These are phyloP conservation scores for Sugiyamaella novakii DNA, from an alignment of 1,139 yeast species.

Conservation along the genomic window DNA sequence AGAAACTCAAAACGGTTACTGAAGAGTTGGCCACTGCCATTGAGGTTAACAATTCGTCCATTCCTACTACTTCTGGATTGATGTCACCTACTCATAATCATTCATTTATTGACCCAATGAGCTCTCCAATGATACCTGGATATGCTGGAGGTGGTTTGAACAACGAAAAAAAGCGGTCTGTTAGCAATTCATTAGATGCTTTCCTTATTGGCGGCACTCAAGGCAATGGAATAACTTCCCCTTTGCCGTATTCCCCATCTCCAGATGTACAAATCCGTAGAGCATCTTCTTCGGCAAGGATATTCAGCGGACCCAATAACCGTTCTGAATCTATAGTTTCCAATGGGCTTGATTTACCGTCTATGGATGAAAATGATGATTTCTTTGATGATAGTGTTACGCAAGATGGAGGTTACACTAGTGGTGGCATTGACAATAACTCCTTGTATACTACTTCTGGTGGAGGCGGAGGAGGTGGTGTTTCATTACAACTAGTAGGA, in stretches of 20 bases:
- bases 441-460: slow-evolving; percentile 35
- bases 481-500: slow-evolving; percentile 64
- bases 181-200: slow-evolving; percentile 17
- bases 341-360: slow-evolving; percentile 12
- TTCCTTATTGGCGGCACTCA: slow-evolving; percentile 8
- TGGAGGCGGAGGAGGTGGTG: slow-evolving; percentile 27
- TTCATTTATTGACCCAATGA: slow-evolving; percentile 12
- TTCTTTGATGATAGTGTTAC: slow-evolving; percentile 31
- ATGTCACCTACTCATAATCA: not conserved
- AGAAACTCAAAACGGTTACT: slow-evolving; percentile 6
- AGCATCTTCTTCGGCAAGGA: slow-evolving; percentile 10
- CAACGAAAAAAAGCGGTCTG: slow-evolving; percentile 20
- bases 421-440: slow-evolving; percentile 32
- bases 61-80: not conserved
- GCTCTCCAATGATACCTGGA: slow-evolving; percentile 17
- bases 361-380: slow-evolving; percentile 22
- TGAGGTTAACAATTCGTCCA: not conserved
- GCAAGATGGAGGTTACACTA: slow-evolving; percentile 20
- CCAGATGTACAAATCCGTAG: slow-evolving; percentile 17
- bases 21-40: slow-evolving; percentile 6
- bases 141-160: slow-evolving; percentile 9
- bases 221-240: not conserved
- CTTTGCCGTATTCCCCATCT: slow-evolving; percentile 16
- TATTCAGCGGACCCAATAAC: slow-evolving; percentile 6
- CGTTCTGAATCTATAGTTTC: no score